Base-by-base conservation (phyloP, 768 basidiomycete genomes). In the Hydnum rufescens region DNA sequence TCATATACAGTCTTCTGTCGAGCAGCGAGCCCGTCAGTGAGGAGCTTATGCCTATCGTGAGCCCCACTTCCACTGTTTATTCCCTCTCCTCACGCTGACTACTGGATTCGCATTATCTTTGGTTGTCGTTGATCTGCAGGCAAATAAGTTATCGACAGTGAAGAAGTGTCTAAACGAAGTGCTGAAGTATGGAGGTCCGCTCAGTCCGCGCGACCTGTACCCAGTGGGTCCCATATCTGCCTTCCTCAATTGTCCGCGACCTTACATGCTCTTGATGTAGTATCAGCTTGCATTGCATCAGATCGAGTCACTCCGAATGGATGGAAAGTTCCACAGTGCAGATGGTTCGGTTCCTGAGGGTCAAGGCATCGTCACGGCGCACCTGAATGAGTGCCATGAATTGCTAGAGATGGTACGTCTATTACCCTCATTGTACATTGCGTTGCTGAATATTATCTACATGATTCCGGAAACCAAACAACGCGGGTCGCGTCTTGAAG, bases 131-230 rank as follows among this genome's bases (percentile, higher is more conserved):
- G 39, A 49, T 30, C 1, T 34, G 2, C 57, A 93, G 90, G 89
- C 92, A 4, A 96, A 96, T 68, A 96, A 96, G 61, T 68, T 96
- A 2, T 88, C 87, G 16, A 96, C 92, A 0, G 85, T 96, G 56
- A 95, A 93, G 71, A 93, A 93, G 62, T 93, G 90, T 60, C 70
- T 96, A 52, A 93, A 93, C 60, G 92, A 96, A 66, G 92, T 96
- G 2, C 71, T 84, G 55, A 95, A 93, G 62, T 90, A 89, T 59
- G 92, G 92, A 16, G 92, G 90, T 13, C 85, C 89, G 1, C 93
- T 92, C 62, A 85, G 74, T 57, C 77, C 90, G 19, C 78, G 88
- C 36, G 92, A 96, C 63, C 70, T 96, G 31, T 95, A 95, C 68
- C 92, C 92, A 19, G 87, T 90, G 63, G 56, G 83, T 70, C 26